phyloP scores from a whole-genome alignment of 805 yeast species.

The Yamadazyma nakazawae region DNA sequence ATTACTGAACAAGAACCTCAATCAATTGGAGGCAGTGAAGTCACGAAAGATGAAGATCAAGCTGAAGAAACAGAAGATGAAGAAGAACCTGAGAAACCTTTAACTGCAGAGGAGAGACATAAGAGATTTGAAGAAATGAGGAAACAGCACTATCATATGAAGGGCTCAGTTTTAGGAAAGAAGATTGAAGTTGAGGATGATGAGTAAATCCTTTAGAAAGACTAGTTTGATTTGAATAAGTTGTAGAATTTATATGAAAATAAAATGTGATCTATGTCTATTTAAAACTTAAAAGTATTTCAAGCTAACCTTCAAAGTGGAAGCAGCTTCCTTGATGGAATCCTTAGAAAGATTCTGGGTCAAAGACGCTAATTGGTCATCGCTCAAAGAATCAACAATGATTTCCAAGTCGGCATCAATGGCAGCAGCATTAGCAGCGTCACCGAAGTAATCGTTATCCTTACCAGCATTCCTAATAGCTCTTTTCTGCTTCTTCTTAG shows the following conservation, averaged over 20 bases:
- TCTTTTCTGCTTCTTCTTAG: slow-evolving; percentile 97
- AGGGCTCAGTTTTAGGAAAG: slow-evolving; percentile 46
- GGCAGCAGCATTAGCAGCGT: slow-evolving; percentile 59
- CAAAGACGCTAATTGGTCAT: slow-evolving; percentile 68
- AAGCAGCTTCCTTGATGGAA: not conserved
- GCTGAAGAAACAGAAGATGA: slow-evolving; percentile 35
- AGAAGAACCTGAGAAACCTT: slow-evolving; percentile 35
- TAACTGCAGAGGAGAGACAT: slow-evolving; percentile 59
- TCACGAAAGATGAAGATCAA: slow-evolving; percentile 23
- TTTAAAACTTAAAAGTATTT: slow-evolving; percentile 43
- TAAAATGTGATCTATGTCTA: not conserved
- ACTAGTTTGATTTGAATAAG: not conserved
- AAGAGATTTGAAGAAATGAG: slow-evolving; percentile 72
- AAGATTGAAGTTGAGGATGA: slow-evolving; percentile 25
- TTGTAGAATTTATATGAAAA: not conserved
- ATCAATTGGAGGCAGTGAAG: slow-evolving; percentile 42
- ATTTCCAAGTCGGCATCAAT: slow-evolving; percentile 79
- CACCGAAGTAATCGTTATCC: slow-evolving; percentile 83
- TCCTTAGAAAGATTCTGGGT: slow-evolving; percentile 54
- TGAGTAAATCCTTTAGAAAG: slow-evolving; percentile 10
- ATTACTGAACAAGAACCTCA: slow-evolving; percentile 19
- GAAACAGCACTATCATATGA: slow-evolving; percentile 71
- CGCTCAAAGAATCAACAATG: slow-evolving; percentile 78
- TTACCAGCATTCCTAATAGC: slow-evolving; percentile 76
- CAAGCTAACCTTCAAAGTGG: slow-evolving; percentile 19